phyloP scores from a whole-genome alignment of 768 basidiomycete species.

The Leucogyrophana mollusca region DNA sequence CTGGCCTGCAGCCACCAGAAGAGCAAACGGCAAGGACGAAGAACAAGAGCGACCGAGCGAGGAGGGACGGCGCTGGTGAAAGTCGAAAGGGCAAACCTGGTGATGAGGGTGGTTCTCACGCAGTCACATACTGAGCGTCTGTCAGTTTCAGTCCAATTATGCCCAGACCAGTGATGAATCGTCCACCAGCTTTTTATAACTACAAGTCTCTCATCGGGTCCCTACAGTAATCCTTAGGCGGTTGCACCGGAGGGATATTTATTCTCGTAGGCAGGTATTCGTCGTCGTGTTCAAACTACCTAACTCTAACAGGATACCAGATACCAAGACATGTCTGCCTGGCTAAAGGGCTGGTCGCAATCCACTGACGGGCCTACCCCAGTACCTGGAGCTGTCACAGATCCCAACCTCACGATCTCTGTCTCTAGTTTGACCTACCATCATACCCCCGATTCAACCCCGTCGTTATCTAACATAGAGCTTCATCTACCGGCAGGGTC shows the following conservation, averaged over 20 bases:
- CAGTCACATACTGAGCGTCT: neutral
- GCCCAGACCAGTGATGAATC: constrained; percentile 3
- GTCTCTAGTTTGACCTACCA: constrained; percentile 57
- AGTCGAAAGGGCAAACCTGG: neutral
- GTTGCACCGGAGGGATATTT: too few relatives aligned
- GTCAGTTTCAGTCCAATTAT: neutral
- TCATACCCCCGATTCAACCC: constrained; percentile 40
- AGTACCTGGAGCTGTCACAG: neutral
- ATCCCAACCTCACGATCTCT: constrained; percentile 22
- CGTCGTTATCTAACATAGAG: constrained; percentile 64
- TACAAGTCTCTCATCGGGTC: too few relatives aligned
- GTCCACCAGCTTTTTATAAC: too few relatives aligned
- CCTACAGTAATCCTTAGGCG: too few relatives aligned
- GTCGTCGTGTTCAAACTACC: too few relatives aligned
- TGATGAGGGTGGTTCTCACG: constrained; percentile 1
- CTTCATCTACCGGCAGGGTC: constrained; percentile 72
- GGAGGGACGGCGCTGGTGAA: neutral
- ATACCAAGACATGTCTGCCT: neutral
- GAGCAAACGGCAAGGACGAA: constrained; percentile 16
- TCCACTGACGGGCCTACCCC: constrained; percentile 5
- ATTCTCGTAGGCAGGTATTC: too few relatives aligned
- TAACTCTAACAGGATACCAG: too few relatives aligned
- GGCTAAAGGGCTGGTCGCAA: constrained; percentile 4
- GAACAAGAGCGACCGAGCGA: constrained; percentile 7
- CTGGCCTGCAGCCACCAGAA: constrained; percentile 21